Base-by-base conservation (phyloP, 768 basidiomycete species). In the Crepidotus variabilis region DNA sequence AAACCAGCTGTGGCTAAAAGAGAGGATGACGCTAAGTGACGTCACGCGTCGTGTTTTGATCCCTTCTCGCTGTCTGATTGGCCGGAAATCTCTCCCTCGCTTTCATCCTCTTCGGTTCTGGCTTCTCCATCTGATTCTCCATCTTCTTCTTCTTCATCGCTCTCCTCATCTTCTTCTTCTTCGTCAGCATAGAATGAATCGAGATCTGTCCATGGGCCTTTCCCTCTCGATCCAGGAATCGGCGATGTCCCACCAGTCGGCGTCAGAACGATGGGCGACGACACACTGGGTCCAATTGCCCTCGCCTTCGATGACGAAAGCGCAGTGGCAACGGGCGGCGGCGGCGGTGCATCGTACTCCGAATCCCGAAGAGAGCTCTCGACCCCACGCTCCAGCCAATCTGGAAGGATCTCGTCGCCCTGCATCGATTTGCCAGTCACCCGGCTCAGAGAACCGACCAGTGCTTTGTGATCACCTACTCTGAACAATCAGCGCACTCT, bases 341-440 rank as follows among this genome's bases (percentile, higher is more conserved):
- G 66, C 20, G 72, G 67, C 32, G 70, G 64, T 1, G 61, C 61
- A 55, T 88, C 87, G 9, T 87, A 85, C 47, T 79, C 81, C 18
- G 73, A 76, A 58, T 93, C 88, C 56, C 95, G 81, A 55, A 98
- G 71, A 0, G 81, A 76, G 1, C 90, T 73, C 61, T 94, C 91
- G 3, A 91, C 91, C 0, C 93, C 94, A 54, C 83, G 78, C 68
- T 95, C 92, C 5, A 90, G 77, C 95, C 95, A 97, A 63, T 92
- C 92, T 0, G 92, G 91, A 0, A 96, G 55, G 57, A 75, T 51
- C 32, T 68, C 74, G 56, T 86, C 83, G 46, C 50, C 32, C 43
- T 71, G 74, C 67, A 84, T 75, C 10, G 75, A 71, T 65, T 78
- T 83, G 1, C 83, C 82, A 2, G 80, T 82, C 36, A 92, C 75